Percentiles rank a stretch among this genome's conserved stretches.
Conservation (phyloP, 768 basidiomycete species). For the Porphyrellus cyaneotinctus region DNA sequence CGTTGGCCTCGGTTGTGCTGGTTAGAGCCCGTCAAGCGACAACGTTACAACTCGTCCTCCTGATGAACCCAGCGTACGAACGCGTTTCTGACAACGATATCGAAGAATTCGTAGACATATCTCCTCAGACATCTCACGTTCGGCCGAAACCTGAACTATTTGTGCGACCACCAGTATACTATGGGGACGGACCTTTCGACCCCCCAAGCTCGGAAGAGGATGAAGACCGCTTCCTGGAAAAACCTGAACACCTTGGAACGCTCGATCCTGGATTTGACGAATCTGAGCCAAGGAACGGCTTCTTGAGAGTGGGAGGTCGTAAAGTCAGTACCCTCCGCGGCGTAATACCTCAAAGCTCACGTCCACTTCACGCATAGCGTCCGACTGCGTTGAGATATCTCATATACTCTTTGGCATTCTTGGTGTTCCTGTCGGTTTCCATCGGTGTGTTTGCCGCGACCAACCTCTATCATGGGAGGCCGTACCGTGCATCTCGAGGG, state of each 20-base stretch:
- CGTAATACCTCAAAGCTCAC: slow-evolving; percentile 1
- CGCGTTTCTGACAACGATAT: slow-evolving; percentile 26
- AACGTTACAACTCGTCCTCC: too few species aligned
- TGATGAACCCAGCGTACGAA: slow-evolving; percentile 26
- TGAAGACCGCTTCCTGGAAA: slow-evolving; percentile 45
- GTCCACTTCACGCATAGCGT: slow-evolving; percentile 32
- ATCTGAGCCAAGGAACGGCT: slow-evolving; percentile 28
- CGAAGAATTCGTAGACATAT: too few species aligned
- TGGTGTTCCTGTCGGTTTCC: slow-evolving; percentile 58
- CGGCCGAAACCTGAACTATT: slow-evolving; percentile 5
- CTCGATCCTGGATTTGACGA: slow-evolving; percentile 10
- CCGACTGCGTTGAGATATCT: slow-evolving; percentile 57
- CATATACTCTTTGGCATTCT: slow-evolving; percentile 52
- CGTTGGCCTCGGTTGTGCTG: too few species aligned
- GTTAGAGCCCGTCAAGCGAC: too few species aligned
- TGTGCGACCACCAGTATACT: slow-evolving; percentile 46
- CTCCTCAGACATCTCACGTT: slow-evolving; percentile 4
- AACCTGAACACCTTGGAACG: slow-evolving; percentile 27
- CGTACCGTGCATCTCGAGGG: slow-evolving; percentile 49
- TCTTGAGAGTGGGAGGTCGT: slow-evolving; percentile 35
- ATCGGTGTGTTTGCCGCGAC: slow-evolving; percentile 79
- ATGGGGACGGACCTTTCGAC: slow-evolving; percentile 74
- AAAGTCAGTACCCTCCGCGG: slow-evolving; percentile 31
- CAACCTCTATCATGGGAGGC: slow-evolving; percentile 55
- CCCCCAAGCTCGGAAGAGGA: slow-evolving; percentile 75